Percentiles rank a stretch among this genome's conserved stretches.
phyloP scores from a whole-genome alignment of 2,329 filamentous ascomycete species.

The Sporothrix variecibatus region DNA sequence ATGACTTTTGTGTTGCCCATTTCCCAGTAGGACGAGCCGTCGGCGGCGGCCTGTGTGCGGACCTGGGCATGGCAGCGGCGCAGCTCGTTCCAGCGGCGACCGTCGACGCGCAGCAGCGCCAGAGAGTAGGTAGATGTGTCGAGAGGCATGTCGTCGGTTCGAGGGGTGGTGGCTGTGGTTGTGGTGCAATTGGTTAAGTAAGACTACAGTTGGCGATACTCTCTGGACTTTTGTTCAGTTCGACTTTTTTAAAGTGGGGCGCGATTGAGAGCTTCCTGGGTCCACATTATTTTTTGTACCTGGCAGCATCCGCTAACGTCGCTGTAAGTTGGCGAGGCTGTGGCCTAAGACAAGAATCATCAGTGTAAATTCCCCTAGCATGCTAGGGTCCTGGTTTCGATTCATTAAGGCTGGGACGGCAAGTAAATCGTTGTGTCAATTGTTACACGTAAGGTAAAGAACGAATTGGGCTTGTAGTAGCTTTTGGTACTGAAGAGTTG shows the following conservation, averaged over 20 bases:
- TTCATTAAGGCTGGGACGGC: too few relatives aligned
- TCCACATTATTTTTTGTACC: background rate
- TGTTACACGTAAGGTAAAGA: too few relatives aligned
- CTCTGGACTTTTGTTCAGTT: constrained; percentile 16
- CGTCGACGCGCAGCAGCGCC: constrained; percentile 78
- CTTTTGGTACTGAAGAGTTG: too few relatives aligned
- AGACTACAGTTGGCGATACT: background rate
- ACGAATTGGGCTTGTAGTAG: too few relatives aligned
- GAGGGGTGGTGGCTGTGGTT: background rate
- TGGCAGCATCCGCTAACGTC: background rate
- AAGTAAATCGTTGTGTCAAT: too few relatives aligned
- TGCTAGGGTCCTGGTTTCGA: too few relatives aligned
- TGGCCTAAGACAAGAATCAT: background rate
- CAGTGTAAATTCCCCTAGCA: too few relatives aligned
- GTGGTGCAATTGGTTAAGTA: background rate
- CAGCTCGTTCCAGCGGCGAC: constrained; percentile 94
- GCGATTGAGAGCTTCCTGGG: background rate
- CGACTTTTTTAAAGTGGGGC: constrained; percentile 23
- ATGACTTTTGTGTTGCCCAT: constrained; percentile 98
- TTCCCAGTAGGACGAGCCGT: constrained; percentile 90
- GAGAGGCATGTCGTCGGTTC: constrained; percentile 74
- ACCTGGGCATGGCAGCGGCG: constrained; percentile 86
- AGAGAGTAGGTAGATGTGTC: constrained; percentile 91
- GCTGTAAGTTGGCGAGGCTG: background rate
- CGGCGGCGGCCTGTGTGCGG: constrained; percentile 86